phyloP scores from a whole-genome alignment of 305 asterid species.

The Solanum chacoense region DNA sequence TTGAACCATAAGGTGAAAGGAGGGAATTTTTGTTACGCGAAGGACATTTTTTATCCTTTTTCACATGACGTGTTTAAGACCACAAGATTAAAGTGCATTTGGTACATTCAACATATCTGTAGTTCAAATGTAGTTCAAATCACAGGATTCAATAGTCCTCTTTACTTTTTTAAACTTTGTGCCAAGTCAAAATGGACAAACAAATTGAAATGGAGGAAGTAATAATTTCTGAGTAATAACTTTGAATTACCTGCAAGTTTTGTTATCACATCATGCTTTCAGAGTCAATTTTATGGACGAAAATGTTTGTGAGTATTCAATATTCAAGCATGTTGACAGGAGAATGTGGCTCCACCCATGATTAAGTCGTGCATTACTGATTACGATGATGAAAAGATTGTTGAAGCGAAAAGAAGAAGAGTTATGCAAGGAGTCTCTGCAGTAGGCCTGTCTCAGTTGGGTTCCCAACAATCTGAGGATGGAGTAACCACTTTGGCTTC shows the following conservation, averaged over 20 bases:
- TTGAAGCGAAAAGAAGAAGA: neutral
- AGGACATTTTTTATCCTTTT: neutral
- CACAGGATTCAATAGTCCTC: neutral
- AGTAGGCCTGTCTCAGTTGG: neutral
- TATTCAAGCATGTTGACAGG: neutral
- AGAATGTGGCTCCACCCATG: neutral
- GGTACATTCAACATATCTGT: neutral
- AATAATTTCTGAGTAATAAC: neutral
- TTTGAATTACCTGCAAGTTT: neutral
- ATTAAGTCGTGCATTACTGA: neutral
- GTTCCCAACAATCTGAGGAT: conserved; percentile 2
- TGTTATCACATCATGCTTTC: neutral
- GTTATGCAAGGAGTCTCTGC: neutral
- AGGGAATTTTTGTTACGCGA: neutral
- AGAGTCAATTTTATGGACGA: neutral
- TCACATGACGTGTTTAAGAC: neutral
- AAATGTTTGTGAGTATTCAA: neutral
- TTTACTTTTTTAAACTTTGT: neutral
- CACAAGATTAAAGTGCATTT: neutral
- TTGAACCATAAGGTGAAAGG: neutral
- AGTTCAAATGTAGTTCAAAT: neutral
- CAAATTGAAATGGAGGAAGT: neutral
- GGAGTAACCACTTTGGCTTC: conserved; percentile 1
- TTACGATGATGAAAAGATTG: neutral
- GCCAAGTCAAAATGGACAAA: neutral